Conservation (phyloP, 139 green algal species). For the Chlamydomonas eustigma region DNA sequence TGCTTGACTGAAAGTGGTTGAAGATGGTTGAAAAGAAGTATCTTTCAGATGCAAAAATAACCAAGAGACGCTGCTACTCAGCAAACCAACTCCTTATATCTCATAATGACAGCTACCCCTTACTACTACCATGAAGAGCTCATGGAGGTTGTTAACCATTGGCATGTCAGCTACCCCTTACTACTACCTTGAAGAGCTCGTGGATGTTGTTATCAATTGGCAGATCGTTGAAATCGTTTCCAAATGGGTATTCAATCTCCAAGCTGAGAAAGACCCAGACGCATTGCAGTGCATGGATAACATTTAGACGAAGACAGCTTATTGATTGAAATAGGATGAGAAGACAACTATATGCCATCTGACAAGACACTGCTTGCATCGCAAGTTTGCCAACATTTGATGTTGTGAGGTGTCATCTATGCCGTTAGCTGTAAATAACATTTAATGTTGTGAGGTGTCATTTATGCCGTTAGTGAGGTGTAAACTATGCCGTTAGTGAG, state of each 20-base stretch:
- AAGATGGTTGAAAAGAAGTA: no score
- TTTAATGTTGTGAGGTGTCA: background rate
- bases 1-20: no score
- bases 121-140: no score
- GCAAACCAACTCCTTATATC: no score
- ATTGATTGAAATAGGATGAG: no score
- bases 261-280: background rate
- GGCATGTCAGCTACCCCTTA: no score
- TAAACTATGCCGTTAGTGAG: background rate
- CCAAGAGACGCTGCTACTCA: no score
- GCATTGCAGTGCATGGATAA: background rate
- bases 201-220: background rate
- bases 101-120: no score
- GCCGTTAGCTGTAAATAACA: background rate
- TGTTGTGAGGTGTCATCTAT: background rate
- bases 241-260: background rate
- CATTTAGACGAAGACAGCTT: background rate
- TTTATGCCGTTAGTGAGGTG: background rate
- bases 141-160: no score
- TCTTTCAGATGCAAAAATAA: no score
- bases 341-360: no score
- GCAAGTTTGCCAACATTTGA: background rate
- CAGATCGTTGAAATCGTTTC: background rate
- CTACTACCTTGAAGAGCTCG: no score
- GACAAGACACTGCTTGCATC: background rate